Evolutionary conservation across 805 yeast species (phyloP).

Genomic region (Saccharomycopsis sp.): DNA sequence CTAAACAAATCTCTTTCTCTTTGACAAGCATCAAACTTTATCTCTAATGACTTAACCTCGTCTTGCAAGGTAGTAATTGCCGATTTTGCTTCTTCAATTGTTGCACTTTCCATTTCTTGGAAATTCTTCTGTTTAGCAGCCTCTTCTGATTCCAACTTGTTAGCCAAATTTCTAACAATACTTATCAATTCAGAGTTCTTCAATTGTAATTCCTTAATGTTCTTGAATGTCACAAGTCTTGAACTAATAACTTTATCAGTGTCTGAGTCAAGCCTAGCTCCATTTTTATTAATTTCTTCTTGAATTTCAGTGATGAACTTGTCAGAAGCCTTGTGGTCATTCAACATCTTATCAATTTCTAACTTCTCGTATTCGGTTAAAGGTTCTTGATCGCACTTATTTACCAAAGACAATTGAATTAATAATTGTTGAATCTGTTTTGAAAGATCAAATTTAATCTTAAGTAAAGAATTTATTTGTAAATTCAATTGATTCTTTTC

Average conservation of each 20-base stretch:
- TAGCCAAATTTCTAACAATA: slow-evolving; percentile 65
- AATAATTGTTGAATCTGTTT: slow-evolving; percentile 74
- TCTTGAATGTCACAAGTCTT: slow-evolving; percentile 63
- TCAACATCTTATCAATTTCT: slow-evolving; percentile 52
- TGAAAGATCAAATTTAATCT: slow-evolving; percentile 65
- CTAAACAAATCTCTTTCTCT: slow-evolving; percentile 66
- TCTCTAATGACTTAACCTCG: slow-evolving; percentile 44
- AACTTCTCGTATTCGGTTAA: slow-evolving; percentile 56
- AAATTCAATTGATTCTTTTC: slow-evolving; percentile 37
- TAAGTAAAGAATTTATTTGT: slow-evolving; percentile 43
- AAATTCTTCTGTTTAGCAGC: slow-evolving; percentile 29
- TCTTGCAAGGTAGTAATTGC: slow-evolving; percentile 59
- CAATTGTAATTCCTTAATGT: slow-evolving; percentile 58
- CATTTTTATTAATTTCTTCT: slow-evolving; percentile 22
- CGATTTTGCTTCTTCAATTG: slow-evolving; percentile 57
- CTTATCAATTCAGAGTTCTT: slow-evolving; percentile 68
- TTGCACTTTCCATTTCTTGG: slow-evolving; percentile 38
- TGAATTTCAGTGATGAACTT: slow-evolving; percentile 26
- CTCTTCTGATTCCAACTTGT: slow-evolving; percentile 62
- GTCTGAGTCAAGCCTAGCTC: slow-evolving; percentile 45
- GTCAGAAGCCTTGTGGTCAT: slow-evolving; percentile 25
- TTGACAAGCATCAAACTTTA: slow-evolving; percentile 45
- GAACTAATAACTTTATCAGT: slow-evolving; percentile 67
- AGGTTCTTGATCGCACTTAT: slow-evolving; percentile 32
- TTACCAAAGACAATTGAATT: slow-evolving; percentile 52